A percentile compares a stretch with the other conserved stretches of the same genome.
Evolutionary conservation across 306 rosid genomes (phyloP).

Genomic region (Glycine tomentella): DNA sequence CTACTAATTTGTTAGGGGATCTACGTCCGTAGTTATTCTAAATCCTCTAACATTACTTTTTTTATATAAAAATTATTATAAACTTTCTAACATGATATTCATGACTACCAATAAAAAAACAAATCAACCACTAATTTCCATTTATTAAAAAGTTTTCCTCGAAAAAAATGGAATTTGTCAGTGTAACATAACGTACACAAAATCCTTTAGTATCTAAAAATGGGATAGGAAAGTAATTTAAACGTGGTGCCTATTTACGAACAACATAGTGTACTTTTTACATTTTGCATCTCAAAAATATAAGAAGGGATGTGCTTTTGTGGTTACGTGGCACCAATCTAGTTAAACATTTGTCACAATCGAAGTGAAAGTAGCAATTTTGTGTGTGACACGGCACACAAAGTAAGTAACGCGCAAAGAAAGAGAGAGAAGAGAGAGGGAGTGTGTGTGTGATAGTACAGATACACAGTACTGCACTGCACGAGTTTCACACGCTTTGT

Average conservation of each 20-base stretch:
- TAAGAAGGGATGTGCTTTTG: neutral
- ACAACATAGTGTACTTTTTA: neutral
- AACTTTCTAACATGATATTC: no score
- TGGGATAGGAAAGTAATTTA: neutral
- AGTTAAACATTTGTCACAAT: slow-evolving; percentile 40
- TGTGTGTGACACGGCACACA: slow-evolving; percentile 56
- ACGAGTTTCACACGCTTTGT: slow-evolving; percentile 56
- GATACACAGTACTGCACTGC: slow-evolving; percentile 48
- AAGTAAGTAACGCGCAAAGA: slow-evolving; percentile 38
- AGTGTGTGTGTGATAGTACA: neutral
- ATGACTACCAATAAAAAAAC: no score
- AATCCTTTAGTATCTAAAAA: neutral
- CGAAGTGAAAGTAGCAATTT: slow-evolving; percentile 47
- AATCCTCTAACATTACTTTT: no score
- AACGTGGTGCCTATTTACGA: neutral
- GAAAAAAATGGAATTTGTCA: neutral
- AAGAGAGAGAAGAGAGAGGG: slow-evolving; percentile 11
- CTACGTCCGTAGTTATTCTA: no score
- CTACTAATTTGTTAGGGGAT: no score
- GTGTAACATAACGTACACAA: neutral
- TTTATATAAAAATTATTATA: no score
- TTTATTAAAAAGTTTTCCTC: neutral
- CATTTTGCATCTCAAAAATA: slow-evolving; percentile 4
- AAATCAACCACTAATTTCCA: no score
- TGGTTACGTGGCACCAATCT: neutral